Evolutionary conservation across 306 rosid species (phyloP).

Genomic region (Cicer judaicum): DNA sequence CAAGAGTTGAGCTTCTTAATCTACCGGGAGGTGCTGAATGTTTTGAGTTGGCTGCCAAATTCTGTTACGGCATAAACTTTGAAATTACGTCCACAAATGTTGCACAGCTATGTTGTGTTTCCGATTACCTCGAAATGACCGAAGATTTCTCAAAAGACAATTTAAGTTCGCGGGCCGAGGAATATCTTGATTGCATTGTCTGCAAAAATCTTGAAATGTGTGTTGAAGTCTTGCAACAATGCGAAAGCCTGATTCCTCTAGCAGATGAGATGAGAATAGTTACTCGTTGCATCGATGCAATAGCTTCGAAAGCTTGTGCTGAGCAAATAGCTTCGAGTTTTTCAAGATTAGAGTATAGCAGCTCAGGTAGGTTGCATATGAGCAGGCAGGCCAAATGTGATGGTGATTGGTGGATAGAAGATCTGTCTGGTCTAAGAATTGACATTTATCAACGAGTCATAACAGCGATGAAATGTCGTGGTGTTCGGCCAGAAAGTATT

Average conservation of each 20-base stretch:
- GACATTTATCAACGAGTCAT: constrained; percentile 89
- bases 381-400: constrained; percentile 85
- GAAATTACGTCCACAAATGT: constrained; percentile 88
- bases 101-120: constrained; percentile 85
- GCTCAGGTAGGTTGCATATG: constrained; percentile 97
- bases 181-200: constrained; percentile 76
- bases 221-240: constrained; percentile 89
- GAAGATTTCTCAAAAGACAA: constrained; percentile 94
- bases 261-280: constrained; percentile 85
- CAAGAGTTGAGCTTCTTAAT: constrained; percentile 89
- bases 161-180: constrained; percentile 81
- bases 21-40: constrained; percentile 95
- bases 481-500: constrained; percentile 93
- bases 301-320: constrained; percentile 93
- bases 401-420: constrained; percentile 99
- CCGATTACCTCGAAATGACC: constrained; percentile 92
- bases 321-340: constrained; percentile 99
- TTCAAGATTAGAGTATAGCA: constrained; percentile 96
- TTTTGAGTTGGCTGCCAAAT: constrained; percentile 92
- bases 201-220: constrained; percentile 96
- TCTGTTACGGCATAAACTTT: constrained; percentile 94
- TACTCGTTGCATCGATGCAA: constrained; percentile 86
- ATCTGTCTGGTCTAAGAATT: constrained; percentile 81
- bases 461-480: constrained; percentile 94
- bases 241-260: constrained; percentile 82